phyloP scores from a whole-genome alignment of 345 rosid species.

The Eucalyptus lansdowneana region DNA sequence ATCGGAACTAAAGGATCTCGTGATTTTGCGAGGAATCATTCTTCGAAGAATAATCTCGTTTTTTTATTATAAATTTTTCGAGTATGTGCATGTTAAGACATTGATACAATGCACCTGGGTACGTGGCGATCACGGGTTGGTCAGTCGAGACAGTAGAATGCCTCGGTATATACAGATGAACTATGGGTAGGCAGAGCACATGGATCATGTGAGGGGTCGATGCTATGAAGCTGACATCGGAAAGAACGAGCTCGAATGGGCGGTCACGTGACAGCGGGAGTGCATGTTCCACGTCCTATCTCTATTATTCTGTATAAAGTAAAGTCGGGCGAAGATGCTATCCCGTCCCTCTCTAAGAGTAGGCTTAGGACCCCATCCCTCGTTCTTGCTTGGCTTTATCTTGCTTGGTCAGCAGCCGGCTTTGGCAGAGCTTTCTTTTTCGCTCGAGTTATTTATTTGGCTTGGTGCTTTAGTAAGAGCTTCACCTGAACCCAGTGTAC shows the following conservation, averaged over 20 bases:
- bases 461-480: not conserved
- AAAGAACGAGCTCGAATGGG: not conserved
- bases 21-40: not conserved
- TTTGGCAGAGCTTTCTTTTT: not conserved
- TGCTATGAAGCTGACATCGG: not conserved
- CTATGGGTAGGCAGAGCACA: not conserved
- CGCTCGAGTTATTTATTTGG: not conserved
- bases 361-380: not conserved
- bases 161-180: not conserved
- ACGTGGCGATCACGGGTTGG: not conserved
- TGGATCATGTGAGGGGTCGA: not conserved
- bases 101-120: not conserved
- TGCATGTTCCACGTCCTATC: not conserved
- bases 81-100: too few relatives aligned
- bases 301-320: not conserved
- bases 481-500: not conserved
- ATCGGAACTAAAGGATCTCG: not conserved
- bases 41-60: not conserved
- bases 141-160: not conserved
- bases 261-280: not conserved
- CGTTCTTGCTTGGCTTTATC: not conserved
- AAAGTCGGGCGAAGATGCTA: not conserved
- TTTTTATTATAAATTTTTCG: not conserved
- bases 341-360: not conserved
- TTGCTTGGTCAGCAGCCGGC: not conserved